phyloP scores from a whole-genome alignment of 768 basidiomycete genomes.

The Botryobasidium botryosum region DNA sequence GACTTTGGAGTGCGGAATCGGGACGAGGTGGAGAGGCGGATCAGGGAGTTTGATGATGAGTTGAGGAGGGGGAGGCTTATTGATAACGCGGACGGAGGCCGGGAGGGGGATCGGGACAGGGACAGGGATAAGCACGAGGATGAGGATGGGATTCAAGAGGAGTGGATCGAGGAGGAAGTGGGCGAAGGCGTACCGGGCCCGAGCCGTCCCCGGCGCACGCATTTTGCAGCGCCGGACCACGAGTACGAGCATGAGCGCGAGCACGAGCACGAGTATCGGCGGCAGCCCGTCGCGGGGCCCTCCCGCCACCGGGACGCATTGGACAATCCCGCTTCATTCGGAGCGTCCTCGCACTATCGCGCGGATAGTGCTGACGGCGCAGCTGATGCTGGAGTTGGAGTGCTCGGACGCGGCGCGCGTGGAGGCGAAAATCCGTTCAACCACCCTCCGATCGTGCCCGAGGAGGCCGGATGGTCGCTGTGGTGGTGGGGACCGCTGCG shows the following conservation, averaged over 20 bases:
- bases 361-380: no score
- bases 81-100: constrained; percentile 2
- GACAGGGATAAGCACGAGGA: constrained; percentile 13
- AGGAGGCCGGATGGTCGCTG: constrained; percentile 25
- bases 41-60: constrained; percentile 17
- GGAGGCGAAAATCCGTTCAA: not conserved
- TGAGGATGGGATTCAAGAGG: constrained; percentile 10
- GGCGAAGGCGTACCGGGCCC: no score
- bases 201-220: constrained; percentile 2
- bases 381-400: no score
- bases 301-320: no score
- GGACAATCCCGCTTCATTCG: no score
- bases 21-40: constrained; percentile 20
- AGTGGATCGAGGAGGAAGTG: not conserved
- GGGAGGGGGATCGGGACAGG: constrained; percentile 7
- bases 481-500: constrained; percentile 74
- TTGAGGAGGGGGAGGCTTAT: constrained; percentile 6
- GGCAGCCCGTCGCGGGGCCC: no score
- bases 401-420: not conserved
- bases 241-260: not conserved
- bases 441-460: constrained; percentile 5
- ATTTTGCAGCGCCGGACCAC: not conserved
- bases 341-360: no score
- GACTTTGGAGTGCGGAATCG: constrained; percentile 39
- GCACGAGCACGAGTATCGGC: not conserved